phyloP scores from a whole-genome alignment of 2,329 filamentous ascomycete species.

The Alternaria arborescens region DNA sequence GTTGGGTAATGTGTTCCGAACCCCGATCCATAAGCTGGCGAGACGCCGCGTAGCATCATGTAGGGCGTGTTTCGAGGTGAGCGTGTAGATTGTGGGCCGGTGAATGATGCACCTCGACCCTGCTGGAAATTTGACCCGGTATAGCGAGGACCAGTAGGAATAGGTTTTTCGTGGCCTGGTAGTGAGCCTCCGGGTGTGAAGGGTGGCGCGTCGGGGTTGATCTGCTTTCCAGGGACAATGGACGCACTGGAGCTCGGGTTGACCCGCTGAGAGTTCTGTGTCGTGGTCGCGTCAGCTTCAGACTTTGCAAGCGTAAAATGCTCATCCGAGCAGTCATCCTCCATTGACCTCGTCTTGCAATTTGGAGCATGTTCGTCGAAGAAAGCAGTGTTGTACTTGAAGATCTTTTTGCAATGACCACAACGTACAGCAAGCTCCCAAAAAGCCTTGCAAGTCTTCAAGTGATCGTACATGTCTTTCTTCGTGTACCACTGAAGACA shows the following conservation, averaged over 20 bases:
- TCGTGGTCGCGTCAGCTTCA: background rate
- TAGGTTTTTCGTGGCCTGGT: background rate
- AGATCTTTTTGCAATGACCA: background rate
- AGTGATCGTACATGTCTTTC: background rate
- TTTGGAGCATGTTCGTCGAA: background rate
- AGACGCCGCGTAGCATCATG: background rate
- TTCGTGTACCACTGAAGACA: background rate
- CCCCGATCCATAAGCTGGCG: background rate
- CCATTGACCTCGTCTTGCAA: background rate
- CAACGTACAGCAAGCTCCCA: background rate
- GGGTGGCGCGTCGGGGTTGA: background rate
- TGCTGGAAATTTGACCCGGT: background rate
- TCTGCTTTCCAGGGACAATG: background rate
- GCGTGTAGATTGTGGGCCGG: background rate
- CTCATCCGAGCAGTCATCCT: no score
- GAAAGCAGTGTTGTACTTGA: conserved; percentile 1
- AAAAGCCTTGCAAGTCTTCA: background rate
- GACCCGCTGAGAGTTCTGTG: background rate
- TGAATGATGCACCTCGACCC: background rate
- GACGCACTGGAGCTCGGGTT: background rate
- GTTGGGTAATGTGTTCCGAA: background rate
- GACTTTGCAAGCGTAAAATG: background rate
- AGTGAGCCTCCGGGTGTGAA: background rate
- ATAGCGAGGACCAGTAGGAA: background rate
- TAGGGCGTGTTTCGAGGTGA: background rate